Percentiles rank a stretch among this genome's conserved stretches.
phyloP scores from a whole-genome alignment of 2,329 filamentous ascomycete species.

The Sclerotinia borealis region DNA sequence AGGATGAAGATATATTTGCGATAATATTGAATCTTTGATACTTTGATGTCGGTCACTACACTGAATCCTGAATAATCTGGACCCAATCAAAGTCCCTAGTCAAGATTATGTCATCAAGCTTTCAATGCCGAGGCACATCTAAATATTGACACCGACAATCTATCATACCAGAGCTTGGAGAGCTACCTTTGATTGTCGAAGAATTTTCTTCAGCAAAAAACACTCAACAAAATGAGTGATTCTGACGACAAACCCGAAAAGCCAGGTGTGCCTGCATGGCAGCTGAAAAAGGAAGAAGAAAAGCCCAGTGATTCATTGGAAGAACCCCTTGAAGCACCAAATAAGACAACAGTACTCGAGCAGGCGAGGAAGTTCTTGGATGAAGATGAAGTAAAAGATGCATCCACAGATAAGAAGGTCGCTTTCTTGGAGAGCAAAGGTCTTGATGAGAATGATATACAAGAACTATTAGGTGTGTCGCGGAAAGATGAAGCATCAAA shows the following conservation, averaged over 20 bases:
- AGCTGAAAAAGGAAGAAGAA: conserved; percentile 14
- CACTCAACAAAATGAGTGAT: conserved; percentile 25
- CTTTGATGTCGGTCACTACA: neutral
- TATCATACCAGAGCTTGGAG: neutral
- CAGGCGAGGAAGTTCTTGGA: conserved; percentile 72
- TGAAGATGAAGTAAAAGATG: conserved; percentile 64
- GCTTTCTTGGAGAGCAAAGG: conserved; percentile 76
- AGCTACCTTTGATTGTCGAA: neutral
- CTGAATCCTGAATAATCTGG: neutral
- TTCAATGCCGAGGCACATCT: conserved; percentile 12
- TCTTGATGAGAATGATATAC: conserved; percentile 59
- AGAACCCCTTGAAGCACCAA: conserved; percentile 11
- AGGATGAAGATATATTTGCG: neutral
- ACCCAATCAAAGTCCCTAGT: neutral
- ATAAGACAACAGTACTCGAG: conserved; percentile 42
- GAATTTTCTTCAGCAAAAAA: neutral
- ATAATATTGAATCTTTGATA: neutral
- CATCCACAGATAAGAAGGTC: conserved; percentile 64
- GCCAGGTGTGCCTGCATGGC: conserved; percentile 25
- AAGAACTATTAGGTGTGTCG: conserved; percentile 50
- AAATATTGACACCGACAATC: conserved; percentile 7
- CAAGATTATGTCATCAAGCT: conserved; percentile 20
- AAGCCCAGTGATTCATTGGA: neutral
- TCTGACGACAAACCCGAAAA: conserved; percentile 22
- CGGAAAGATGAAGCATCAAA: conserved; percentile 26